Evolutionary conservation across 768 basidiomycete species (phyloP), one percentile per base, ranked within the genome.

Genomic region (Tremella yokohamensis): DNA sequence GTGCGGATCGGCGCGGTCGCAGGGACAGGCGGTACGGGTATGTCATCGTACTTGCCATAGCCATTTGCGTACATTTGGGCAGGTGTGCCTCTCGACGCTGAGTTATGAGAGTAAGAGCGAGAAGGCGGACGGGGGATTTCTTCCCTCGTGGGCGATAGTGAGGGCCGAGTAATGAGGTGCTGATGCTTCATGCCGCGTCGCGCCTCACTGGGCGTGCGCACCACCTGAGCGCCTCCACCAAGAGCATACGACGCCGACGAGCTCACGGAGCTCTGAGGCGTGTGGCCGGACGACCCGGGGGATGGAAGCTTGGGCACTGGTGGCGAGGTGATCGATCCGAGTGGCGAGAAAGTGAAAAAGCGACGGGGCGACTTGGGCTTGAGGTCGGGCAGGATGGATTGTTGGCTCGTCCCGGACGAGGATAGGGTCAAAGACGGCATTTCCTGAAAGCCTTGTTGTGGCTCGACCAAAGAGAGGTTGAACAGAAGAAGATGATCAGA

Each of bases 171-270:
- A 40, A 19, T 20, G 12, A 19, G 29, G 16, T 40, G 50, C 18
- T 29, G 44, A 38, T 20, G 25, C 29, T 56, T 58, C 53, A 63
- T 63, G 4, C 58, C 65, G 24, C 55, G 25, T 40, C 56, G 13
- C 15, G 65, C 65, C 19, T 66, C 65, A 15, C 47, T 52, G 13
- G 65, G 65, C 9, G 54, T 62, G 1, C 62, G 37, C 12, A 66
- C 65, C 2, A 66, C 53, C 20, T 53, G 51, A 2, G 62, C 77
- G 18, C 77, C 77, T 15, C 77, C 77, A n/a, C 77, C 77, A 7
- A 78, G 62, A 40, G 76, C 75, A 19, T 73, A 64, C 9, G 57
- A 48, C 13, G 55, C 49, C 2, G 54, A 58, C 8, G 57, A 58
- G 15, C 15, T 18, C 47, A 47, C 50, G 8, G 49, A 25, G 19